Percentiles rank a stretch among this genome's conserved stretches.
phyloP scores from a whole-genome alignment of 208 protist genomes.

The Trypanosoma caninum region DNA sequence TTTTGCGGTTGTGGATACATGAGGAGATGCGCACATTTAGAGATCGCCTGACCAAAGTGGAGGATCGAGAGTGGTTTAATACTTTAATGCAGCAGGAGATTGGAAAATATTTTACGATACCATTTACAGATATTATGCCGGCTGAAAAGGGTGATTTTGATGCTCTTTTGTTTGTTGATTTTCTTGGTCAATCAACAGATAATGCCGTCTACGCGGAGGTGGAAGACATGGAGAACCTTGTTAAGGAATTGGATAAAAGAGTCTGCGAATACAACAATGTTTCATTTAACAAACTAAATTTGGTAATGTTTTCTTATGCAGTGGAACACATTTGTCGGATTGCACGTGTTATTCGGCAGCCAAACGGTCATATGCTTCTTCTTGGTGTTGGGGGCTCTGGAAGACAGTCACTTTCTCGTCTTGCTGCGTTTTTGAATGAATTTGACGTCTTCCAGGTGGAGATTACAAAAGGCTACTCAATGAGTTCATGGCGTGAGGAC shows the following conservation, averaged over 20 bases:
- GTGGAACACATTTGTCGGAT: constrained; percentile 97
- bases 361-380: constrained; percentile 95
- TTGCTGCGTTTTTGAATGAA: constrained; percentile 95
- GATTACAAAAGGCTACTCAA: constrained; percentile 96
- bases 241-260: constrained; percentile 78
- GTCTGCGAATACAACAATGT: constrained; percentile 94
- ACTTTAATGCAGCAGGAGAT: constrained; percentile 74
- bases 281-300: constrained; percentile 84
- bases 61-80: constrained; percentile 93
- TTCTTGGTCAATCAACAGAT: constrained; percentile 77
- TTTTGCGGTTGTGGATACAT: constrained; percentile 95
- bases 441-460: constrained; percentile 95
- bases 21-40: constrained; percentile 94
- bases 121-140: constrained; percentile 64
- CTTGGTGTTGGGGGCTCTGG: constrained; percentile 98
- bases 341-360: constrained; percentile 94
- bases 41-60: constrained; percentile 93
- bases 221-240: constrained; percentile 71
- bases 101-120: constrained; percentile 75
- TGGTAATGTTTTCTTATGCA: constrained; percentile 98
- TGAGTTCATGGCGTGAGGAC: constrained; percentile 96
- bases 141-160: constrained; percentile 22
- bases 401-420: constrained; percentile 93
- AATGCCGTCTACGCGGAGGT: constrained; percentile 89
- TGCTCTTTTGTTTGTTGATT: constrained; percentile 94